Conservation (phyloP, 2,329 filamentous ascomycete species). For the Penicillium concentricum region DNA sequence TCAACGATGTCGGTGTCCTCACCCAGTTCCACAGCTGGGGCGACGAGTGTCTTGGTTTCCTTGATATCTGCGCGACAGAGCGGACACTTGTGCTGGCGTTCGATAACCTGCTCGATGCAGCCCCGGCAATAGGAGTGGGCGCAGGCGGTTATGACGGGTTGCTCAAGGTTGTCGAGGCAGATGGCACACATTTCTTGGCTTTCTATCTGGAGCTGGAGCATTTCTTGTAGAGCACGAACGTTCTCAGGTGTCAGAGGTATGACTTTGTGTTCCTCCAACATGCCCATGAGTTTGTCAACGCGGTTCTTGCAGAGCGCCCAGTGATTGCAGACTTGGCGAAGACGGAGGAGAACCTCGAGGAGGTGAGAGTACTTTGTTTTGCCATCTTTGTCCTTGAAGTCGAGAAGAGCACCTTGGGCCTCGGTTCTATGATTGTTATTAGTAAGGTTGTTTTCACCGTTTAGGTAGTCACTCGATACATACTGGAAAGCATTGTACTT, state of each 20-base stretch:
- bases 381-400: conserved; percentile 54
- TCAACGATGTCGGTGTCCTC: conserved; percentile 49
- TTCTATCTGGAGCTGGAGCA: conserved; percentile 74
- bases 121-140: conserved; percentile 74
- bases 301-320: conserved; percentile 78
- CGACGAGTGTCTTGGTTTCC: conserved; percentile 61
- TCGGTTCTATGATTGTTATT: conserved; percentile 55
- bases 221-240: conserved; percentile 66
- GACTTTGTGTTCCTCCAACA: conserved; percentile 66
- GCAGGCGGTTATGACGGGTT: conserved; percentile 80
- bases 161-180: conserved; percentile 70
- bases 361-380: conserved; percentile 67
- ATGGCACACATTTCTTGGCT: conserved; percentile 80
- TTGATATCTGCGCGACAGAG: conserved; percentile 73
- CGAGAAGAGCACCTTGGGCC: conserved; percentile 68
- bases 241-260: conserved; percentile 73
- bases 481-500: conserved; percentile 74
- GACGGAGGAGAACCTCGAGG: conserved; percentile 75
- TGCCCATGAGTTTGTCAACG: conserved; percentile 67
- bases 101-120: conserved; percentile 74
- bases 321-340: conserved; percentile 85
- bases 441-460: conserved; percentile 19
- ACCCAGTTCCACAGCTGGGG: conserved; percentile 60
- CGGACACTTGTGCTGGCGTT: conserved; percentile 75
- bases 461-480: conserved; percentile 28